Conservation (phyloP, 352 stramenopile genomes). For the Globisporangium uncinulatum region DNA sequence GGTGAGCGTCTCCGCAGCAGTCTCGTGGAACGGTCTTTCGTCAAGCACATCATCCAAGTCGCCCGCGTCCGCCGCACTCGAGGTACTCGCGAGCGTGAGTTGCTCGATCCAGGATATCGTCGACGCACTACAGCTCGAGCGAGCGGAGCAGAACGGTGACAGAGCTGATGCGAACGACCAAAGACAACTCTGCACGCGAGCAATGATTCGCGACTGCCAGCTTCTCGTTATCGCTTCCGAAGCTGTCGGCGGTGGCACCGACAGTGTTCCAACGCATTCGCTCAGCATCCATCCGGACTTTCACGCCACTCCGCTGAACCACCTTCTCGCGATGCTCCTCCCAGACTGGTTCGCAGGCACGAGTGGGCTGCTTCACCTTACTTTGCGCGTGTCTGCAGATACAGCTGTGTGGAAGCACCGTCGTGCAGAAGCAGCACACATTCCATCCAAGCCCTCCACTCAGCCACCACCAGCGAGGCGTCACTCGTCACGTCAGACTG, state of each 20-base stretch:
- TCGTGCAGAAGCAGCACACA: no score
- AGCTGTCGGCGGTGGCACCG: no score
- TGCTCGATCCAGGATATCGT: constrained; percentile 15
- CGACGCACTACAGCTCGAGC: constrained; percentile 7
- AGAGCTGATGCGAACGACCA: no score
- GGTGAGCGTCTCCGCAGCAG: constrained; percentile 3
- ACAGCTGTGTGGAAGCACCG: neutral
- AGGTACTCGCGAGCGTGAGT: constrained; percentile 7
- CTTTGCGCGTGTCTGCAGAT: constrained; percentile 2
- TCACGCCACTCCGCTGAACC: constrained; percentile 2
- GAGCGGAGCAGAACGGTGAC: neutral
- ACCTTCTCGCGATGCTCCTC: constrained; percentile 9
- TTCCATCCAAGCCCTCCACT: no score
- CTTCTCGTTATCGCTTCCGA: neutral
- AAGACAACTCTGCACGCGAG: neutral
- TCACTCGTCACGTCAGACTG: constrained; percentile 8
- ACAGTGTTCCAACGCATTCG: neutral
- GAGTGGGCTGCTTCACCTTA: neutral
- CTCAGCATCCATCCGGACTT: constrained; percentile 9
- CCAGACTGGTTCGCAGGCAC: neutral
- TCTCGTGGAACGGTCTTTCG: neutral
- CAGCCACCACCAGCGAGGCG: neutral
- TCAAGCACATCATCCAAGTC: neutral
- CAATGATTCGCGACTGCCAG: constrained; percentile 8
- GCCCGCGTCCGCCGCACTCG: neutral